Percentiles rank a stretch among this genome's conserved stretches.
phyloP scores from a whole-genome alignment of 805 yeast genomes.

The Barnettozyma californica region DNA sequence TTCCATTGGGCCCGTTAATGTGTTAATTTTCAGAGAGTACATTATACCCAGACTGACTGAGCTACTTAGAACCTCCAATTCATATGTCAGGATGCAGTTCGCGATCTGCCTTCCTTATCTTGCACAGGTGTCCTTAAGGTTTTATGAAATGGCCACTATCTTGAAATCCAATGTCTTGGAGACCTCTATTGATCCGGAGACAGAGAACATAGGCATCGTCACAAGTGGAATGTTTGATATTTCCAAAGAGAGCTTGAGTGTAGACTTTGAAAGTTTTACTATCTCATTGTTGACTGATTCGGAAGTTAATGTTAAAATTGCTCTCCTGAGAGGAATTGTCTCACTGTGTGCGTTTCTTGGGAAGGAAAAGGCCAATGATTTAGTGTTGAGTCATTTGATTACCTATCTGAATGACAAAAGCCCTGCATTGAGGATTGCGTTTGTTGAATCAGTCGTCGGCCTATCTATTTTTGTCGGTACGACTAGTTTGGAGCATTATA shows the following conservation, averaged over 20 bases:
- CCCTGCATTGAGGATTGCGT: slow-evolving; percentile 58
- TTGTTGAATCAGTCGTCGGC: slow-evolving; percentile 66
- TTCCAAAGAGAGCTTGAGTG: slow-evolving; percentile 40
- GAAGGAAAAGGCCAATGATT: slow-evolving; percentile 80
- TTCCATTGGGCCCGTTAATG: slow-evolving; percentile 68
- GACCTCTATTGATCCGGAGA: slow-evolving; percentile 39
- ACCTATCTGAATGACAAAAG: slow-evolving; percentile 84
- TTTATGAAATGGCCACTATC: slow-evolving; percentile 55
- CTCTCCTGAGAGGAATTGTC: slow-evolving; percentile 65
- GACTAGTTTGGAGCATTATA: slow-evolving; percentile 77
- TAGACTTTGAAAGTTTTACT: slow-evolving; percentile 61
- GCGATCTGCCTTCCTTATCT: slow-evolving; percentile 71
- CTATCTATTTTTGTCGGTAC: slow-evolving; percentile 80
- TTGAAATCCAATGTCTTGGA: slow-evolving; percentile 35
- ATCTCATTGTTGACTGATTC: slow-evolving; percentile 65
- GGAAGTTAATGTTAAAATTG: slow-evolving; percentile 58
- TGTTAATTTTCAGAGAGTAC: slow-evolving; percentile 74
- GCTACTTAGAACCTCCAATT: slow-evolving; percentile 34
- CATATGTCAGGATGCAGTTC: slow-evolving; percentile 55
- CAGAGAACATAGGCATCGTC: slow-evolving; percentile 34
- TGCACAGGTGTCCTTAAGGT: slow-evolving; percentile 58
- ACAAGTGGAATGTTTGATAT: slow-evolving; percentile 30
- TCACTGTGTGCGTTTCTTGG: slow-evolving; percentile 82
- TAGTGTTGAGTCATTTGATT: slow-evolving; percentile 83
- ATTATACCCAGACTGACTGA: slow-evolving; percentile 61